Percentiles rank a stretch among this genome's conserved stretches.
phyloP scores from a whole-genome alignment of 2,329 filamentous ascomycete genomes.

The Xylaria sp. region DNA sequence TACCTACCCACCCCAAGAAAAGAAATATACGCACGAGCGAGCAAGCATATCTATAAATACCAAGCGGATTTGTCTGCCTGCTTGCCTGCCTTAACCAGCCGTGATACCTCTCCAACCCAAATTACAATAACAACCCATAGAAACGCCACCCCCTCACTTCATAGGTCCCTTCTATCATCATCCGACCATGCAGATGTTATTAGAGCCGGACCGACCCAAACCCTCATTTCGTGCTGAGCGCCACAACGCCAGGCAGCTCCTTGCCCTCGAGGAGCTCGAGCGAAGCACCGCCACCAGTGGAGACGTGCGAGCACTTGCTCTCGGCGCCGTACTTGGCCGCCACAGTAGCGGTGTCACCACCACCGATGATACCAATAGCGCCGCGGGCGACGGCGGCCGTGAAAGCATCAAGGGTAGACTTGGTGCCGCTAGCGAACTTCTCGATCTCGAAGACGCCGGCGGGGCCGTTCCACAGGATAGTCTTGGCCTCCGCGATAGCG shows the following conservation, averaged over 20 bases:
- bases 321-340: constrained; percentile 97
- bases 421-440: constrained; percentile 91
- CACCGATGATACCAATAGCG: constrained; percentile 98
- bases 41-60: constrained; percentile 21
- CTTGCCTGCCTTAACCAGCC: constrained; percentile 5
- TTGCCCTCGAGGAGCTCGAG: constrained; percentile 98
- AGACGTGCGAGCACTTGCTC: constrained; percentile 97
- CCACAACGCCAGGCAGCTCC: constrained; percentile 91
- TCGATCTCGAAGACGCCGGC: constrained; percentile 98
- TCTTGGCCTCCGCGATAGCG: constrained; percentile 88
- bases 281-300: constrained; percentile 93
- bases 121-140: constrained; percentile 15
- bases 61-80: not conserved
- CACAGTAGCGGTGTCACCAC: constrained; percentile 97
- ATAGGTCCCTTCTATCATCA: not conserved
- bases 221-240: constrained; percentile 80
- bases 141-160: constrained; percentile 4
- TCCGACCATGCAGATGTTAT: not conserved
- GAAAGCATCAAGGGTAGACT: constrained; percentile 88
- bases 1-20: not conserved
- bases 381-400: constrained; percentile 82
- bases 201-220: constrained; percentile 25
- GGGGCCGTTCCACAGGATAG: constrained; percentile 98
- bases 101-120: not conserved
- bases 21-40: constrained; percentile 8